Conservation (phyloP, 352 stramenopile genomes). For the Phytophthora cajani region DNA sequence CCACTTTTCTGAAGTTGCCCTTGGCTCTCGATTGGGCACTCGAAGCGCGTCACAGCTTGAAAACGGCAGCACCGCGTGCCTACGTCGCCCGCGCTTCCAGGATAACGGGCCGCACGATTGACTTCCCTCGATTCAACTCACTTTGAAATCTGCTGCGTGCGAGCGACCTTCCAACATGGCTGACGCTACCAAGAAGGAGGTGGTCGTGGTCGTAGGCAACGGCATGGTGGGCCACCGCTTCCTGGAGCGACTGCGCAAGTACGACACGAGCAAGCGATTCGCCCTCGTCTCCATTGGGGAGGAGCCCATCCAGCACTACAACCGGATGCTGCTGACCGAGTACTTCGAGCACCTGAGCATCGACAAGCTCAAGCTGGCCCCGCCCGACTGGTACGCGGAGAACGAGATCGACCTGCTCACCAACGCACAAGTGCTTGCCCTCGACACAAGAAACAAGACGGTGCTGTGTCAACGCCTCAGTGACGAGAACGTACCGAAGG, state of each 20-base stretch:
- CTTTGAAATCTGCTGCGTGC: constrained; percentile 25
- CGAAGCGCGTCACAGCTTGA: constrained; percentile 31
- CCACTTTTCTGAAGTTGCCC: constrained; percentile 21
- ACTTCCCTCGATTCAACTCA: constrained; percentile 8
- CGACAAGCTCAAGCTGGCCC: constrained; percentile 86
- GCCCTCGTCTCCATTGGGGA: constrained; percentile 93
- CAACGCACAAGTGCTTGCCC: constrained; percentile 72
- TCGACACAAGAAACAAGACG: constrained; percentile 81
- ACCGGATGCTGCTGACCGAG: constrained; percentile 92
- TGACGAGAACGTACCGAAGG: constrained; percentile 14
- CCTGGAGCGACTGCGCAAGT: constrained; percentile 77
- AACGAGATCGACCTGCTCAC: constrained; percentile 81
- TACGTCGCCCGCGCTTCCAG: constrained; percentile 3
- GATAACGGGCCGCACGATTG: constrained; percentile 10
- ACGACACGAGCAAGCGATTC: constrained; percentile 65
- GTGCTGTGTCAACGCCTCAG: constrained; percentile 53
- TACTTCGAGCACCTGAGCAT: constrained; percentile 94
- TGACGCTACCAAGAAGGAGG: constrained; percentile 43
- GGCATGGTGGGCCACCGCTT: constrained; percentile 93
- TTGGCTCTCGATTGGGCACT: constrained; percentile 31
- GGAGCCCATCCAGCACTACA: constrained; percentile 91
- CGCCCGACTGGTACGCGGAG: constrained; percentile 87
- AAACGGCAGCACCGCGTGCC: neutral
- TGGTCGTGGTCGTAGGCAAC: constrained; percentile 91
- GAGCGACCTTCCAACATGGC: constrained; percentile 20